Conservation (phyloP, 768 basidiomycete genomes). For the Cystobasidiopsis lactophilus region DNA sequence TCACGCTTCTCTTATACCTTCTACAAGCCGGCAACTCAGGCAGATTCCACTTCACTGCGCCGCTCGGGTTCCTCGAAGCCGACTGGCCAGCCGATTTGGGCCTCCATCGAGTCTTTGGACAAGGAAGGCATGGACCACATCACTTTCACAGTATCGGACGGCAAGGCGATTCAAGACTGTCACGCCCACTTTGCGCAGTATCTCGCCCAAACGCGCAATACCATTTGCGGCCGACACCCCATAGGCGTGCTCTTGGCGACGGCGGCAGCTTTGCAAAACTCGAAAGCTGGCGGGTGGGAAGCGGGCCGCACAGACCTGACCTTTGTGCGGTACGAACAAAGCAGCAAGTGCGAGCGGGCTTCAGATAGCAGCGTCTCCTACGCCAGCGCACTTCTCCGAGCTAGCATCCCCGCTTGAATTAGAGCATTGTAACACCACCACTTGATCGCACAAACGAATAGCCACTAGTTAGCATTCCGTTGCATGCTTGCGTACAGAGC, state of each 20-base stretch:
- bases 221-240: conserved; percentile 89
- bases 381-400: conserved; percentile 48
- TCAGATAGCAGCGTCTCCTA: conserved; percentile 86
- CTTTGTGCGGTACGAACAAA: conserved; percentile 90
- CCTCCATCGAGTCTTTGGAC: conserved; percentile 64
- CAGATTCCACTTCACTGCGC: conserved; percentile 11
- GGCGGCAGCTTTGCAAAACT: conserved; percentile 36
- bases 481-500: conserved; percentile 2
- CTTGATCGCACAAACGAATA: no score
- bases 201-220: conserved; percentile 58
- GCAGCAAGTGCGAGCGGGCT: conserved; percentile 44
- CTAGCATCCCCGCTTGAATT: background rate
- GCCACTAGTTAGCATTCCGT: no score
- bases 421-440: background rate
- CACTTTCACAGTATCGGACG: conserved; percentile 15
- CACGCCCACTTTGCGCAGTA: conserved; percentile 47
- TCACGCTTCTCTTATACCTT: conserved; percentile 64
- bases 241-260: conserved; percentile 79
- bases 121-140: conserved; percentile 50
- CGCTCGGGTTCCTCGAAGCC: background rate
- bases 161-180: conserved; percentile 22
- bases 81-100: conserved; percentile 39
- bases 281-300: conserved; percentile 14
- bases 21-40: conserved; percentile 42
- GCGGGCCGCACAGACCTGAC: conserved; percentile 30